Evolutionary conservation across 495 filamentous ascomycete genomes (phyloP).

Genomic region (Beverwykella pulmonaria): DNA sequence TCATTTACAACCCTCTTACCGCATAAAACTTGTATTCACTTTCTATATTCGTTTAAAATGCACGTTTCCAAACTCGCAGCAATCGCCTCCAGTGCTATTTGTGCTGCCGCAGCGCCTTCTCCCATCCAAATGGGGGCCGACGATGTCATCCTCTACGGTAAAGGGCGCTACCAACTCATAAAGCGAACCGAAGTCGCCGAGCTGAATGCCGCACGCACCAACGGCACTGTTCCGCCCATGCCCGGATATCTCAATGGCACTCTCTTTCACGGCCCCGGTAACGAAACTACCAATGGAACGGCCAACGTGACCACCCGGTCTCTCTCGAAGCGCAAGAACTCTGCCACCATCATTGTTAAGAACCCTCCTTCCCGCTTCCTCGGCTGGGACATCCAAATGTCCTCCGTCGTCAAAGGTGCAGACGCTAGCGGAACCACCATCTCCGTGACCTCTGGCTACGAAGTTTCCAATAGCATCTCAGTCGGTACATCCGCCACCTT

Average conservation of each 20-base stretch:
- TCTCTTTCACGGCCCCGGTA: background rate
- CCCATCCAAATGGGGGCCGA: background rate
- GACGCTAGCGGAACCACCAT: background rate
- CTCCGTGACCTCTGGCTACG: slow-evolving; percentile 2
- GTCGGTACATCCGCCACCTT: slow-evolving; percentile 10
- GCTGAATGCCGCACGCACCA: background rate
- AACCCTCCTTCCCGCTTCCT: slow-evolving; percentile 7
- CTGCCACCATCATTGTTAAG: background rate
- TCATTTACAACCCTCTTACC: background rate
- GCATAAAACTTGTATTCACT: background rate
- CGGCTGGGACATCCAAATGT: slow-evolving; percentile 18
- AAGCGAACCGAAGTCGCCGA: slow-evolving; percentile 4
- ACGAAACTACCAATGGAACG: background rate
- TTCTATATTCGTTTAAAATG: background rate
- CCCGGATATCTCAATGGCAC: slow-evolving; percentile 1
- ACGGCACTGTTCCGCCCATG: slow-evolving; percentile 2
- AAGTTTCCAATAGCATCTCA: background rate
- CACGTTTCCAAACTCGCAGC: background rate
- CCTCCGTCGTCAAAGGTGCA: slow-evolving; percentile 2
- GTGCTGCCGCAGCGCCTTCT: background rate
- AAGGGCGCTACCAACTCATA: slow-evolving; percentile 1
- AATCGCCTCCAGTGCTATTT: background rate
- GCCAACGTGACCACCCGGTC: background rate
- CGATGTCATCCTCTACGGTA: slow-evolving; percentile 12
- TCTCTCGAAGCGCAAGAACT: background rate